Evolutionary conservation across 345 rosid species (phyloP).

Genomic region (Barbarea vulgaris): DNA sequence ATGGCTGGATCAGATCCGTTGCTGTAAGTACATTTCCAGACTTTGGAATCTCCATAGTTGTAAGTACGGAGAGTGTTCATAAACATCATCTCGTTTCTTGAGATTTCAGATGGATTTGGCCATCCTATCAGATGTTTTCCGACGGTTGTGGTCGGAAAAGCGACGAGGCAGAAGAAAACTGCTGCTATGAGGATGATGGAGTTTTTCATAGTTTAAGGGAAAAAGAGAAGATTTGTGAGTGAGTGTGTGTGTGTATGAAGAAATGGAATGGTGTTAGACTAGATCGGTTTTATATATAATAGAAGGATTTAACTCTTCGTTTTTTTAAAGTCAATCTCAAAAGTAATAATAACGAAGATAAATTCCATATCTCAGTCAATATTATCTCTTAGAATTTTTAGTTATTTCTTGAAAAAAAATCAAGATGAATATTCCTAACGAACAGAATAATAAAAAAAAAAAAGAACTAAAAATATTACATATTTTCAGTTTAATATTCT

Average conservation of each 20-base stretch:
- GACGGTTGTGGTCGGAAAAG: slow-evolving; percentile 29
- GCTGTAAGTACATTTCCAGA: slow-evolving; percentile 32
- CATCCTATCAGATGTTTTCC: slow-evolving; percentile 15
- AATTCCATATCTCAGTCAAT: not conserved
- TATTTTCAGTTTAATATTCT: not conserved
- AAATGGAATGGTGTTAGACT: not conserved
- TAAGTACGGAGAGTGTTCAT: not conserved
- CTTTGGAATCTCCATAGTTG: slow-evolving; percentile 29
- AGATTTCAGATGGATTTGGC: slow-evolving; percentile 16
- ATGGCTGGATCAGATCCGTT: slow-evolving; percentile 36
- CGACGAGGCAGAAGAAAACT: slow-evolving; percentile 10
- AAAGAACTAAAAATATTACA: not conserved
- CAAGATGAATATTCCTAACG: not conserved
- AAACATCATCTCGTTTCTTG: not conserved
- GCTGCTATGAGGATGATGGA: not conserved
- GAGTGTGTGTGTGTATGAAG: not conserved
- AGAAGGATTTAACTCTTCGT: not conserved
- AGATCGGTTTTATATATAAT: not conserved
- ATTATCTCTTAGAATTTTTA: not conserved
- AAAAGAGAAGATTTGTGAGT: not conserved
- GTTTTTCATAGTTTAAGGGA: slow-evolving; percentile 7
- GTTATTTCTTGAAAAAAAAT: not conserved
- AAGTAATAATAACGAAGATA: not conserved
- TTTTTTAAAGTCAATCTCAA: not conserved
- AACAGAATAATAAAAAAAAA: not conserved